These are phyloP conservation scores for Epicoccum sorghinum DNA, from an alignment of 2,329 filamentous ascomycete species.

Conservation along the genomic window DNA sequence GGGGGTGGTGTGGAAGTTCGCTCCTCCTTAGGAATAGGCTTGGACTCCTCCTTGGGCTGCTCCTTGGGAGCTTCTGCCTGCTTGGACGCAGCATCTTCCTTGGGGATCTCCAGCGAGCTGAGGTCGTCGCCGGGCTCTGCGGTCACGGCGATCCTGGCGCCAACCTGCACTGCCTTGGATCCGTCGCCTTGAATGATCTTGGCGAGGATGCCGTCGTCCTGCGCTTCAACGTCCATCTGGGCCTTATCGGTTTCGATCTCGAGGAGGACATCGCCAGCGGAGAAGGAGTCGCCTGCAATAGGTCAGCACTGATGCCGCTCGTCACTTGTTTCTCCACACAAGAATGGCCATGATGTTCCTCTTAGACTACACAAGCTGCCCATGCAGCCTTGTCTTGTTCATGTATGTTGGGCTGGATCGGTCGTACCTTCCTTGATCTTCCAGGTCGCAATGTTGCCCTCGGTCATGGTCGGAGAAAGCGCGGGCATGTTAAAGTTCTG, in stretches of 20 bases:
- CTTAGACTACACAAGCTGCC: not conserved
- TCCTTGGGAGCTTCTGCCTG: constrained; percentile 45
- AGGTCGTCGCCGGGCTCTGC: constrained; percentile 84
- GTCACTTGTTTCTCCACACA: not conserved
- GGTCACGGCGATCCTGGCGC: constrained; percentile 79
- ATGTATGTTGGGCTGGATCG: not conserved
- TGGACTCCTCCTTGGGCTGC: constrained; percentile 30
- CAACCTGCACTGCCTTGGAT: constrained; percentile 77
- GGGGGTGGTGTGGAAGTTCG: constrained; percentile 37
- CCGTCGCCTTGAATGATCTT: constrained; percentile 80
- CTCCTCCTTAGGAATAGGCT: constrained; percentile 42
- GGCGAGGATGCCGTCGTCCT: constrained; percentile 84
- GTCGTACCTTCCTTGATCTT: constrained; percentile 76
- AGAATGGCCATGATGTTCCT: not conserved
- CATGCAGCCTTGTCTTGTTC: not conserved
- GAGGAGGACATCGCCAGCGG: constrained; percentile 82
- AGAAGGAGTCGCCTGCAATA: constrained; percentile 69
- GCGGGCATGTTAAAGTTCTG: constrained; percentile 92
- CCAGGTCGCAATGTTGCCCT: constrained; percentile 86
- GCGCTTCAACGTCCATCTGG: constrained; percentile 92
- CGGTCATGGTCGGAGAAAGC: constrained; percentile 90
- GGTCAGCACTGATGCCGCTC: constrained; percentile 21
- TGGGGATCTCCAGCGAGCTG: constrained; percentile 73
- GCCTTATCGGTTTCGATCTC: constrained; percentile 96
- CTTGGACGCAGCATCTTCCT: constrained; percentile 62